These are phyloP conservation scores for Ehretia macrophylla DNA, from an alignment of 257 asterid genomes.

Conservation along the genomic window DNA sequence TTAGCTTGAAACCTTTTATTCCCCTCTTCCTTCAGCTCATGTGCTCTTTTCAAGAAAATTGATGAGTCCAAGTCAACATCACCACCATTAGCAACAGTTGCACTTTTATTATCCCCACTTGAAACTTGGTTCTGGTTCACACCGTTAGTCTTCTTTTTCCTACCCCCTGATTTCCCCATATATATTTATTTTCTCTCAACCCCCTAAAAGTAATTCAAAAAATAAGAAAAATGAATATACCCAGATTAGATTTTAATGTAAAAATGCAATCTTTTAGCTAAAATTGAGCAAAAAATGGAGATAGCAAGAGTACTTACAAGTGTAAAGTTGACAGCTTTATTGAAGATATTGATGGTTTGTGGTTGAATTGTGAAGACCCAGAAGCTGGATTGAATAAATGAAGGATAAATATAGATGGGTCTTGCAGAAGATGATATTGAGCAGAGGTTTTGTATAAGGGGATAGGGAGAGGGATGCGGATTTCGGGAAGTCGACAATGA, in stretches of 20 bases:
- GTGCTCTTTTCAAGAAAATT: constrained; percentile 64
- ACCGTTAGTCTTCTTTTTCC: constrained; percentile 62
- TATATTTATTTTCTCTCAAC: constrained; percentile 5
- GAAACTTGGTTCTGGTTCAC: constrained; percentile 26
- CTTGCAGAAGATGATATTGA: background rate
- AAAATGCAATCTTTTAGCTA: constrained; percentile 9
- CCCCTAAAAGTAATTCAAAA: constrained; percentile 24
- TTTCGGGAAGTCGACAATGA: constrained; percentile 1
- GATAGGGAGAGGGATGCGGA: background rate
- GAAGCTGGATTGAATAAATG: constrained; percentile 14
- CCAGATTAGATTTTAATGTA: background rate
- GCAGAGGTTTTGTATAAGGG: background rate
- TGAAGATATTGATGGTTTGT: background rate
- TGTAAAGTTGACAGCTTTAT: constrained; percentile 10
- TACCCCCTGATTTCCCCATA: constrained; percentile 95
- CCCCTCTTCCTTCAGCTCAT: constrained; percentile 95
- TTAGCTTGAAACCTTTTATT: constrained; percentile 76
- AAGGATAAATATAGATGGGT: constrained; percentile 6
- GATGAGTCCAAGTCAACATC: constrained; percentile 55
- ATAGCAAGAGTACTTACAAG: constrained; percentile 29
- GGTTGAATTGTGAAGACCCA: constrained; percentile 16
- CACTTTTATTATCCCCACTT: constrained; percentile 28
- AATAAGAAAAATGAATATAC: constrained; percentile 10
- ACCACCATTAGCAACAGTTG: constrained; percentile 60
- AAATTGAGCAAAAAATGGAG: constrained; percentile 3